Base-by-base conservation (phyloP, 768 basidiomycete species). In the Suillus subluteus region DNA sequence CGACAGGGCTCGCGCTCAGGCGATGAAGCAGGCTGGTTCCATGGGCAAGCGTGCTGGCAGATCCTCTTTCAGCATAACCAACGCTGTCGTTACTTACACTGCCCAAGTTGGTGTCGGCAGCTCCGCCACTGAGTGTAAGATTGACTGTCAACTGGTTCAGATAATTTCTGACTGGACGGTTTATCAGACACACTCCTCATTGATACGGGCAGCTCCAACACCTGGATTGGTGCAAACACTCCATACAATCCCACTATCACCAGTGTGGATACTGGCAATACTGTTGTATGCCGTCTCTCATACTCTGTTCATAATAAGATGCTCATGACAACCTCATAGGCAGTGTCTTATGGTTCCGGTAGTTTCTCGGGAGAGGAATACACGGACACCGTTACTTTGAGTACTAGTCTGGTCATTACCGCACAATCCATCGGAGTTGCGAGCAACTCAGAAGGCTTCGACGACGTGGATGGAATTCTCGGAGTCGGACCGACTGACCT, bases 381-480 rank as follows among this genome's bases (percentile, higher is more conserved):
- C 56, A 67, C 62, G 41, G 73, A 72, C 63, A 63, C 44, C 8
- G 72, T 74, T 26, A 52, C 66, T 18, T 58, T 73, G 13, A 58
- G 55, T 3, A 26, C 62, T 50, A 37, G n/a, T 18, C 62, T 73
- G 13, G 65, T 66, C 55, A 73, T 75, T 62, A 38, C 26, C 8
- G 55, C 65, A 0, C 82, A 83, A 70, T 75, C 74, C n/a, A 78
- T 83, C 41, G 81, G 82, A 15, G 77, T 77, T 58, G 81, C 82
- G 1, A 59, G 64, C 4, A 44, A 23, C 0, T n/a, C 74, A 16
- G 0, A 21, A 1, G 79, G 78, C 15, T 75, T 79, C 52, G 46
- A 62, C 5, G 76, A 71, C 8, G 70, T 81, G 13, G 81, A 83
- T 63, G 83, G 83, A 15, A 74, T 83, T 58, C 75, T 84, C 15